A percentile compares a stretch with the other conserved stretches of the same genome.
Evolutionary conservation across 2,329 filamentous ascomycete species (phyloP).

Genomic region (Myotisia sp.): DNA sequence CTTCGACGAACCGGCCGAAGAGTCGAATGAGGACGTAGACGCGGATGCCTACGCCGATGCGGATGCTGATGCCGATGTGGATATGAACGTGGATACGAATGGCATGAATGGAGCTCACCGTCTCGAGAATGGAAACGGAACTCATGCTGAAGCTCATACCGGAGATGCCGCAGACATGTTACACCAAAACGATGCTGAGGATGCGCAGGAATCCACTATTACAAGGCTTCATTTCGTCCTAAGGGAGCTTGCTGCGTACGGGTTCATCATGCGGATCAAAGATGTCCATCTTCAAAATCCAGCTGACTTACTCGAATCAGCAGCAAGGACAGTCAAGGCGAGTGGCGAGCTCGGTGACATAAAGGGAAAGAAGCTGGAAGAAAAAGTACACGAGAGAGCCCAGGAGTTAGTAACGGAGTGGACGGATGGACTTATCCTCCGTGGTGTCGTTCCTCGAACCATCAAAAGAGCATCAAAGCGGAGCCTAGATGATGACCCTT

Average conservation of each 20-base stretch:
- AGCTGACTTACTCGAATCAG: slow-evolving; percentile 27
- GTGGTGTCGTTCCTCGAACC: slow-evolving; percentile 20
- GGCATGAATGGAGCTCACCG: slow-evolving; percentile 14
- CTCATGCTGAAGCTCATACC: slow-evolving; percentile 14
- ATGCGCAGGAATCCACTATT: slow-evolving; percentile 11
- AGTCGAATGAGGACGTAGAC: slow-evolving; percentile 4
- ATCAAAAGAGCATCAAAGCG: slow-evolving; percentile 24
- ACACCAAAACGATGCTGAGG: slow-evolving; percentile 27
- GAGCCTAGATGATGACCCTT: slow-evolving; percentile 15
- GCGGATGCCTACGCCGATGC: too few species aligned
- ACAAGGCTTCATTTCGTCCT: slow-evolving; percentile 25
- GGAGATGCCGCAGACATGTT: slow-evolving; percentile 16
- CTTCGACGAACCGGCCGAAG: slow-evolving; percentile 12
- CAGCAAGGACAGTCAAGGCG: slow-evolving; percentile 20
- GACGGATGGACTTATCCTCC: slow-evolving; percentile 23
- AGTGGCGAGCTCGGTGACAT: slow-evolving; percentile 20
- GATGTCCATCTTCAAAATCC: slow-evolving; percentile 30
- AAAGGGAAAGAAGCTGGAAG: slow-evolving; percentile 28
- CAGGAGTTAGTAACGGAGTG: slow-evolving; percentile 21
- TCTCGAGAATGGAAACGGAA: slow-evolving; percentile 12
- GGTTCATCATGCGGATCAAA: slow-evolving; percentile 27
- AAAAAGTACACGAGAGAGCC: slow-evolving; percentile 19
- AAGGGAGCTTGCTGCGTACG: slow-evolving; percentile 27
- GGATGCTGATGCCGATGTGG: too few species aligned
- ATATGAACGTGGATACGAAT: slow-evolving; percentile 13